Evolutionary conservation across 768 basidiomycete species (phyloP).

Genomic region (Leucosporidium yakuticum): DNA sequence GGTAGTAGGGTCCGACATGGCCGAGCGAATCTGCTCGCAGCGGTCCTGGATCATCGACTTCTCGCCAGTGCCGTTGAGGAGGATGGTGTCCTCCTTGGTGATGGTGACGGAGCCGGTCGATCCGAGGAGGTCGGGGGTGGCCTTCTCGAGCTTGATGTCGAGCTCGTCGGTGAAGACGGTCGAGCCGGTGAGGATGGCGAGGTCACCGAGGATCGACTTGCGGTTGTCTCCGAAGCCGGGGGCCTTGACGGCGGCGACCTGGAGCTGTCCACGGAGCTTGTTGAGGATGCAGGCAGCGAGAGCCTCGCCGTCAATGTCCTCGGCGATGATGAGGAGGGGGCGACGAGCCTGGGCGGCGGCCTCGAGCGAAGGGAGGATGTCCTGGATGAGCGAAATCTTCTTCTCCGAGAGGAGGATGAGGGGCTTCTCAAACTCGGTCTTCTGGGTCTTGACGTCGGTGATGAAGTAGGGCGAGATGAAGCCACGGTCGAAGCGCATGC

Average conservation of each 20-base stretch:
- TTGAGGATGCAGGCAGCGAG: constrained; percentile 97
- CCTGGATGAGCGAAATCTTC: constrained; percentile 91
- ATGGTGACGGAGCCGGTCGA: constrained; percentile 84
- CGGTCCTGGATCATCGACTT: constrained; percentile 86
- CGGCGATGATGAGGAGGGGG: constrained; percentile 91
- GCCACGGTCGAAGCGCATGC: constrained; percentile 99
- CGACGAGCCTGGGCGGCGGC: constrained; percentile 60
- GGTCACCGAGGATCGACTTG: constrained; percentile 93
- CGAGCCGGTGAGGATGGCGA: constrained; percentile 94
- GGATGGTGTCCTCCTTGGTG: constrained; percentile 95
- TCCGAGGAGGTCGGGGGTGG: constrained; percentile 80
- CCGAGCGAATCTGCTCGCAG: constrained; percentile 87
- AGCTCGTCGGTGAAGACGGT: constrained; percentile 95
- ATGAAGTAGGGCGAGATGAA: constrained; percentile 96
- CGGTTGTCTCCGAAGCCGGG: constrained; percentile 99
- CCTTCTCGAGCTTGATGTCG: constrained; percentile 93
- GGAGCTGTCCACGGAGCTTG: constrained; percentile 96
- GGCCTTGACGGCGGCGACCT: constrained; percentile 90
- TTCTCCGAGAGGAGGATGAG: constrained; percentile 89
- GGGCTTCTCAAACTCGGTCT: constrained; percentile 92
- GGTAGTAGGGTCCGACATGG: constrained; percentile 74
- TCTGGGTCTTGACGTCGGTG: constrained; percentile 90
- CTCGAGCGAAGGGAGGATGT: constrained; percentile 82
- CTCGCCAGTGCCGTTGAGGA: constrained; percentile 87
- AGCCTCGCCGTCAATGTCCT: constrained; percentile 96